Evolutionary conservation across 2,329 filamentous ascomycete genomes (phyloP).

Genomic region (Tympanopsis confertula): DNA sequence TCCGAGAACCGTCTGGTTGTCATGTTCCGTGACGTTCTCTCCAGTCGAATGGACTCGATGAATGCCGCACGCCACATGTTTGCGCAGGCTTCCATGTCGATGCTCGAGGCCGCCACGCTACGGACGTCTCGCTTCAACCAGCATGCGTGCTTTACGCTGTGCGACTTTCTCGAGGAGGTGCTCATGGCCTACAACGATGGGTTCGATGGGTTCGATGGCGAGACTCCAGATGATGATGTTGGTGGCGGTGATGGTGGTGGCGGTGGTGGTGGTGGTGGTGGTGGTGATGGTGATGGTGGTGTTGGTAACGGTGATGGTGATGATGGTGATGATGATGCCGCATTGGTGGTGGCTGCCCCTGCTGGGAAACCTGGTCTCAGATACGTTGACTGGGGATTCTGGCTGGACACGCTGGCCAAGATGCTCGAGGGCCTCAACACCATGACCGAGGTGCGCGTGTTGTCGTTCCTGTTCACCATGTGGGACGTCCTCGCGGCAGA

Average conservation of each 20-base stretch:
- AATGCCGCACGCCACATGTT: constrained; percentile 52
- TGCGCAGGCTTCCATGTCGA: constrained; percentile 59
- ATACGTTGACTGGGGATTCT: constrained; percentile 70
- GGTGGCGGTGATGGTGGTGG: constrained; percentile 1
- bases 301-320: background rate
- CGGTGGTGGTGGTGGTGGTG: background rate
- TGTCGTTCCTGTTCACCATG: constrained; percentile 68
- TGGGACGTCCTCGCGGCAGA: constrained; percentile 65
- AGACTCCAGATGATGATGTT: constrained; percentile 6
- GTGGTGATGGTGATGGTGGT: background rate
- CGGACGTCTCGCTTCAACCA: constrained; percentile 73
- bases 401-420: constrained; percentile 67
- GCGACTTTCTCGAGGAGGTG: constrained; percentile 79
- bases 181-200: constrained; percentile 44
- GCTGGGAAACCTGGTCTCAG: constrained; percentile 11
- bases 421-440: constrained; percentile 79
- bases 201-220: constrained; percentile 2
- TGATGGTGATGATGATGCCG: background rate
- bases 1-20: constrained; percentile 79
- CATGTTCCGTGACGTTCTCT: constrained; percentile 69
- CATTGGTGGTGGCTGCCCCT: background rate
- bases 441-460: constrained; percentile 76
- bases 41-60: constrained; percentile 20
- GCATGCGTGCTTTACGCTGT: constrained; percentile 76
- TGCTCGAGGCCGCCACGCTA: constrained; percentile 64